phyloP scores from a whole-genome alignment of 2,329 filamentous ascomycete genomes.

The Pseudocercospora eumusae region DNA sequence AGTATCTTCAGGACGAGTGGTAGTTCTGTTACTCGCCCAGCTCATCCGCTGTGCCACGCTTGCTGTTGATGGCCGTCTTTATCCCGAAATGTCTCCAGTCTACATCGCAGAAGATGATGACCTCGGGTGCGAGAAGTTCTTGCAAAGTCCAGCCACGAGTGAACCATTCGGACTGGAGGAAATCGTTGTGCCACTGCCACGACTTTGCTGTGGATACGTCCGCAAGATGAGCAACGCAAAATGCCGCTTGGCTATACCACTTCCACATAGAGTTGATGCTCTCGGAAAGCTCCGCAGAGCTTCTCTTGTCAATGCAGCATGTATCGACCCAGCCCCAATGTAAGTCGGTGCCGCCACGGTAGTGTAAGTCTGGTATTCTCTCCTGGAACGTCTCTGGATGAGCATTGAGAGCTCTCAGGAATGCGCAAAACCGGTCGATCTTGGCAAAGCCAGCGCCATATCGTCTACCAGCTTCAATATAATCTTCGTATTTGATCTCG shows the following conservation, averaged over 20 bases:
- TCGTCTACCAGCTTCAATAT: not conserved
- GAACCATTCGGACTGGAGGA: slow-evolving; percentile 5
- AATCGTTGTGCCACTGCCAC: not conserved
- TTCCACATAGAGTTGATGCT: slow-evolving; percentile 2
- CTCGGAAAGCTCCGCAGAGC: slow-evolving; percentile 23
- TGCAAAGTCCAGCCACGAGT: slow-evolving; percentile 22
- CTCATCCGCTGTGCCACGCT: slow-evolving; percentile 16
- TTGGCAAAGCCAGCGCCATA: not conserved
- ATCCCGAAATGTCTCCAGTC: slow-evolving; percentile 6
- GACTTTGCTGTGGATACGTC: not conserved
- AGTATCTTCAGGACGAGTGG: slow-evolving; percentile 42
- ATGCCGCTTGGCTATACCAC: slow-evolving; percentile 2
- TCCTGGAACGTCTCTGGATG: not conserved
- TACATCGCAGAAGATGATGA: slow-evolving; percentile 18
- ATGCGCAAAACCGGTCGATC: not conserved
- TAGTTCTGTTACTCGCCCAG: slow-evolving; percentile 15
- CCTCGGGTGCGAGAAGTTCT: slow-evolving; percentile 18
- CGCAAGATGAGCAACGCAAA: slow-evolving; percentile 2
- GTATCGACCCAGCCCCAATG: slow-evolving; percentile 26
- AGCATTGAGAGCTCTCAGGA: not conserved
- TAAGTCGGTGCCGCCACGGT: not conserved
- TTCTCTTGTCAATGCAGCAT: slow-evolving; percentile 25
- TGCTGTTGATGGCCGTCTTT: not conserved
- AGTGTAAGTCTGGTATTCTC: not conserved
- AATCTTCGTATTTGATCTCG: not conserved